Evolutionary conservation across 2,329 filamentous ascomycete species (phyloP), one percentile per base, ranked within the genome.

Genomic region (Paraphoma sp.): DNA sequence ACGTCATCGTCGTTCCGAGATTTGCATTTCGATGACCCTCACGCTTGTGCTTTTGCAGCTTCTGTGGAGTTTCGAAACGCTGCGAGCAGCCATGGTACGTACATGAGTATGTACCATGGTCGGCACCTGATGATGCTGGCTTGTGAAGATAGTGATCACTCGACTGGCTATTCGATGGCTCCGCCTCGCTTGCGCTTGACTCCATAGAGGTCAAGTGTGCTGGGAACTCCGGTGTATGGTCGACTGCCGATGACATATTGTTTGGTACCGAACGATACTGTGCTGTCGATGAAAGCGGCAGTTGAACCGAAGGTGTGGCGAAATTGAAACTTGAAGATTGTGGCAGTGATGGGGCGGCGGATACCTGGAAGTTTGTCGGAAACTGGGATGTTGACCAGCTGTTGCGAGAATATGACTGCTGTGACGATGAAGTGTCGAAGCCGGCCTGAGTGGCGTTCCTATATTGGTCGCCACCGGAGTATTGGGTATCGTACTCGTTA

Each of bases 1-100:
- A 80, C 76, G 88, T 82, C 80, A 83, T 81, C 50, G 76, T 76
- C 40, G 68, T 73, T 40, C 73, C 71, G 28, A 70, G 62, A 52
- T 82, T 72, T 23, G 75, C 71, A 63, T 83, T 74, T 47, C 94
- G 87, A 75, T 99, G 95, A 5, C 89, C 91, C 73, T 99, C 95
- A 23, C 93, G 88, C 82, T 97, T 97, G 81, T 99, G 95, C 79
- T 95, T 95, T 75, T 98, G 93, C 3, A 99, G 83, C 65, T 93
- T 87, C 8, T 87, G 84, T 4, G 93, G 92, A 1, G 92, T 92
- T 65, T 96, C 92, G 71, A 99, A 99, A 51, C 95, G 90, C 64
- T 90, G 82, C 0, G 88, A 89, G 73, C 95, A 98, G 10, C 93
- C 92, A 70, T 96, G 93, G 69, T 97, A 97, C 0, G 93, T 97